Percentiles rank a stretch among this genome's conserved stretches.
Evolutionary conservation across 768 basidiomycete species (phyloP).

Genomic region (Daedaleopsis nitida): DNA sequence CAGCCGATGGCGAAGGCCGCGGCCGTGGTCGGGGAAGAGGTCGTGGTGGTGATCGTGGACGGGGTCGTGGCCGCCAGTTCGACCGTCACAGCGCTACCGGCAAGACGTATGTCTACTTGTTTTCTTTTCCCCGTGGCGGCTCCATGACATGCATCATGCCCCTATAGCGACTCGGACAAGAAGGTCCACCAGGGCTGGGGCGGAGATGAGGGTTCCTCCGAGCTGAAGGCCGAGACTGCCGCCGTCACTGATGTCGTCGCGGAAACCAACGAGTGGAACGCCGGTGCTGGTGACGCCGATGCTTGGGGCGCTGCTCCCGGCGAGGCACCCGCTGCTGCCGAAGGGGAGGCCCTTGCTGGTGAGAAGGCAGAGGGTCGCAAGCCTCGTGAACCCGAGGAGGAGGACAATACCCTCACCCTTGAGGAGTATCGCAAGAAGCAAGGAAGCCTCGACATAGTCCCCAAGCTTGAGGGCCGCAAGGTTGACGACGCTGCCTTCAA

Average conservation of each 20-base stretch:
- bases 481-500: slow-evolving; percentile 74
- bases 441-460: slow-evolving; percentile 59
- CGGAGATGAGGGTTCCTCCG: slow-evolving; percentile 82
- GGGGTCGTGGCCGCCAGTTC: slow-evolving; percentile 70
- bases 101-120: slow-evolving; percentile 62
- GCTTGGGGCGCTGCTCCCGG: slow-evolving; percentile 35
- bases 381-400: slow-evolving; percentile 70
- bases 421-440: slow-evolving; percentile 91
- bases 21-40: slow-evolving; percentile 42
- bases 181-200: slow-evolving; percentile 96
- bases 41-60: slow-evolving; percentile 49
- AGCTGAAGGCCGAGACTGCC: slow-evolving; percentile 79
- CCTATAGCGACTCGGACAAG: slow-evolving; percentile 86
- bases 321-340: slow-evolving; percentile 31
- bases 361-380: slow-evolving; percentile 48
- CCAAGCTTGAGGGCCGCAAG: slow-evolving; percentile 77
- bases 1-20: slow-evolving; percentile 45
- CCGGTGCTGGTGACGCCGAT: slow-evolving; percentile 31
- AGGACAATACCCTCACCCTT: slow-evolving; percentile 91
- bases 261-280: slow-evolving; percentile 50
- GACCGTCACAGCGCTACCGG: slow-evolving; percentile 89
- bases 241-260: slow-evolving; percentile 70
- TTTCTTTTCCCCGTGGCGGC: neutral
- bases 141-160: neutral
- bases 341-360: slow-evolving; percentile 36